Evolutionary conservation across 768 basidiomycete genomes (phyloP).

Genomic region (Boletus eberwhitei): DNA sequence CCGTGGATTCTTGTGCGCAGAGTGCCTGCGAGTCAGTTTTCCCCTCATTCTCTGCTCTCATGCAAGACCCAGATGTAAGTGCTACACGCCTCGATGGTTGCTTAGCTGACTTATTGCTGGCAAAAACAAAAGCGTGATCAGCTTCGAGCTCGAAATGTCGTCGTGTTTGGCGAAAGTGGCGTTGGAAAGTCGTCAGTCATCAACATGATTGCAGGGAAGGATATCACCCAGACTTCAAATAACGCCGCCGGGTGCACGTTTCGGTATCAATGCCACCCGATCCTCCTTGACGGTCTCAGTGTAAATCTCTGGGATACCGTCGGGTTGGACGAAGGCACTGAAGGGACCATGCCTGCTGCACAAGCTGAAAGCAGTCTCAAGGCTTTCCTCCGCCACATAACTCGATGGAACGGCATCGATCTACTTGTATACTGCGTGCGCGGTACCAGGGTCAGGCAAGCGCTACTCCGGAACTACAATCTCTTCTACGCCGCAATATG

Average conservation of each 20-base stretch:
- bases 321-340: slow-evolving; percentile 31
- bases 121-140: slow-evolving; percentile 4
- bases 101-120: background rate
- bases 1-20: slow-evolving; percentile 1
- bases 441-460: slow-evolving; percentile 29
- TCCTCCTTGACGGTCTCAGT: slow-evolving; percentile 14
- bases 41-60: slow-evolving; percentile 3
- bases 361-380: slow-evolving; percentile 27
- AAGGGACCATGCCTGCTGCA: slow-evolving; percentile 26
- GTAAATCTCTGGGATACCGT: slow-evolving; percentile 33
- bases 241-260: slow-evolving; percentile 36
- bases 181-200: slow-evolving; percentile 41
- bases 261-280: slow-evolving; percentile 19
- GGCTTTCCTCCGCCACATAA: slow-evolving; percentile 33
- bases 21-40: slow-evolving; percentile 11
- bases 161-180: slow-evolving; percentile 42
- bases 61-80: slow-evolving; percentile 12
- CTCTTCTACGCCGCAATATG: slow-evolving; percentile 30
- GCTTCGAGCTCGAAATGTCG: slow-evolving; percentile 28
- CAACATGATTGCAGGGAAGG: slow-evolving; percentile 34
- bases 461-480: slow-evolving; percentile 28
- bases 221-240: slow-evolving; percentile 29
- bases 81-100: background rate
- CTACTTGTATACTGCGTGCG: slow-evolving; percentile 35
- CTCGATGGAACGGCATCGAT: slow-evolving; percentile 25